Percentiles rank a stretch among this genome's conserved stretches.
phyloP scores from a whole-genome alignment of 1,284 basidiomycete species.

The Irpex rosettiformis region DNA sequence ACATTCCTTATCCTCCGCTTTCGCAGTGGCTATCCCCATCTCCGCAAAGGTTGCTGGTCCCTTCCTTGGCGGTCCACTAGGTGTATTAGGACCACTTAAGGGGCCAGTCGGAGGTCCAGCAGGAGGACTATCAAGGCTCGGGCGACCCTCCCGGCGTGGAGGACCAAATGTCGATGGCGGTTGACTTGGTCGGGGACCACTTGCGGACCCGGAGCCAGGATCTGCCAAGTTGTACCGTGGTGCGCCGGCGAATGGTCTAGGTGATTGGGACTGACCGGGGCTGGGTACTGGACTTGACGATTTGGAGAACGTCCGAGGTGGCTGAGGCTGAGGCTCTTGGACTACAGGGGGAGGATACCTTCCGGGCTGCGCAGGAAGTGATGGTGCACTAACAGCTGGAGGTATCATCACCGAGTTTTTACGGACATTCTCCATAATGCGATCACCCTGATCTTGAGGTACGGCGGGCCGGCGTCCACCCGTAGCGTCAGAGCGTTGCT shows the following conservation, averaged over 20 bases:
- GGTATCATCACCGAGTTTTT: conserved; percentile 26
- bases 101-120: not conserved
- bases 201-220: conserved; percentile 19
- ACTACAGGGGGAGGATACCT: not conserved
- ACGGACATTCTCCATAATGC: conserved; percentile 31
- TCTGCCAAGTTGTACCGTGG: conserved; percentile 29
- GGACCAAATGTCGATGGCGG: conserved; percentile 10
- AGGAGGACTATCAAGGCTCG: not conserved
- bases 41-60: conserved; percentile 85
- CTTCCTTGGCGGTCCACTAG: conserved; percentile 21
- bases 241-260: conserved; percentile 23
- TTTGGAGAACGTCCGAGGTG: not conserved
- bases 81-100: not conserved
- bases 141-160: conserved; percentile 7
- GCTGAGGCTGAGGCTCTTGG: conserved; percentile 1
- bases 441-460: conserved; percentile 19
- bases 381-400: conserved; percentile 7
- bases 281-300: not conserved
- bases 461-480: conserved; percentile 20
- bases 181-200: conserved; percentile 13
- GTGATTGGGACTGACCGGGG: conserved; percentile 5
- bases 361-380: conserved; percentile 3
- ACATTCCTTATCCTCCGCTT: conserved; percentile 78
- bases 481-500: conserved; percentile 57
- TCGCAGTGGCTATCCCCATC: conserved; percentile 82